A percentile compares a stretch with the other conserved stretches of the same genome.
Conservation (phyloP, 2,329 filamentous ascomycete species). For the Aspergillus unguis region DNA sequence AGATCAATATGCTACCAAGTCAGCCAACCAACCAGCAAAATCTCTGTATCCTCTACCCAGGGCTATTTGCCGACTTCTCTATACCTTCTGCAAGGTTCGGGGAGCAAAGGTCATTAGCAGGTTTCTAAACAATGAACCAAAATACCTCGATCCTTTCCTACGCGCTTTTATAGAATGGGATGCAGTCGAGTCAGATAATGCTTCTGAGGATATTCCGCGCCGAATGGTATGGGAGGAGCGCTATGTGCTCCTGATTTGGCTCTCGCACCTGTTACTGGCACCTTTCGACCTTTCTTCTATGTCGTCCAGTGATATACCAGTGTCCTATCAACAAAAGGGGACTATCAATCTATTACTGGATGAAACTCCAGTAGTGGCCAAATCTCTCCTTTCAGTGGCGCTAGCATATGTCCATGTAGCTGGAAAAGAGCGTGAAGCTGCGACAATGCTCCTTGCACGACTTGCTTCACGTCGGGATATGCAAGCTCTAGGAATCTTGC, state of each 20-base stretch:
- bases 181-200: conserved; percentile 19
- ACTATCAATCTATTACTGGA: conserved; percentile 48
- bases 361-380: conserved; percentile 65
- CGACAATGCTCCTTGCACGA: conserved; percentile 76
- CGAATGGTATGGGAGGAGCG: conserved; percentile 78
- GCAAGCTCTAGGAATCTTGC: conserved; percentile 70
- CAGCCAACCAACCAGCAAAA: conserved; percentile 35
- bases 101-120: conserved; percentile 89
- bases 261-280: conserved; percentile 74
- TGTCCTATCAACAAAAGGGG: conserved; percentile 33
- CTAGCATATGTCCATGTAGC: conserved; percentile 68
- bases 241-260: conserved; percentile 84
- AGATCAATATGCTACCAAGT: conserved; percentile 38
- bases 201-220: conserved; percentile 20
- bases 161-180: conserved; percentile 65
- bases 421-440: conserved; percentile 85
- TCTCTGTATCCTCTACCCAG: conserved; percentile 54
- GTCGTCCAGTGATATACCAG: conserved; percentile 51
- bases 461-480: conserved; percentile 84
- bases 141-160: conserved; percentile 76
- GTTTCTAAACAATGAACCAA: conserved; percentile 87
- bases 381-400: conserved; percentile 67
- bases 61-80: conserved; percentile 76
- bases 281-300: conserved; percentile 90
- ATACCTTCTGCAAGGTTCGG: conserved; percentile 89